Base-by-base conservation (phyloP, 2,329 filamentous ascomycete genomes). In the Pseudocercospora ulei region DNA sequence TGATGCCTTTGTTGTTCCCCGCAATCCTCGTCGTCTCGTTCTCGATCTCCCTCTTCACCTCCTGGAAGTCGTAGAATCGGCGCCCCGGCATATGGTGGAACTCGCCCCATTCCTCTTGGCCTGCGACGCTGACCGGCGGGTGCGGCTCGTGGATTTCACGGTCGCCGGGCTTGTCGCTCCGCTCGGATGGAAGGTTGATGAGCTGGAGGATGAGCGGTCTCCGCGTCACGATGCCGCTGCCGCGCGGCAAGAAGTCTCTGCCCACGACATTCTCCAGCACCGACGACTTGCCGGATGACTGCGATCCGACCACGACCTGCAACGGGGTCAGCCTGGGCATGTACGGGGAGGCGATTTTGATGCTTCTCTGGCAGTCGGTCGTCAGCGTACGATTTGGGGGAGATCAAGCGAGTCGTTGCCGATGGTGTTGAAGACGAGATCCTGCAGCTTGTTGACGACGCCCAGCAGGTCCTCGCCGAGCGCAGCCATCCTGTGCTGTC, bases 371-470 rank as follows among this genome's bases (percentile, higher is more conserved):
- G 49, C 36, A 48, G 49, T 11, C 22, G 28, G n/a, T n/a, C n/a
- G n/a, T n/a, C n/a, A n/a, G n/a, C 78, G 60, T 78, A 95, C 90
- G 73, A 98, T 98, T 68, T 98, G 90, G 43, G 90, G 90, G 41
- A 98, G 71, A 66, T 98, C 90, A 46, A 98, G 75, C 37, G 88
- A 96, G 65, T 98, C 90, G 70, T 87, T 96, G 65, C 90, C 90
- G 64, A 98, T 98, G 53, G 90, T 98, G 69, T 98, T 98, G 72
- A 98, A 98, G 59, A 98, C 90, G 59, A 98, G 69, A 65, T 96
- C 90, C 66, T 98, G 90, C 58, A 98, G 73, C 72, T 93, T 93
- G 72, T 98, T 98, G 68, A 98, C 90, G 50, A 86, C 92, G 55
- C 76, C 78, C 62, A 98, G 76, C 65, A 98, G 71, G 66, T 98